Conservation (phyloP, 139 green algal genomes). For the Pseudopediastrum boryanum region DNA sequence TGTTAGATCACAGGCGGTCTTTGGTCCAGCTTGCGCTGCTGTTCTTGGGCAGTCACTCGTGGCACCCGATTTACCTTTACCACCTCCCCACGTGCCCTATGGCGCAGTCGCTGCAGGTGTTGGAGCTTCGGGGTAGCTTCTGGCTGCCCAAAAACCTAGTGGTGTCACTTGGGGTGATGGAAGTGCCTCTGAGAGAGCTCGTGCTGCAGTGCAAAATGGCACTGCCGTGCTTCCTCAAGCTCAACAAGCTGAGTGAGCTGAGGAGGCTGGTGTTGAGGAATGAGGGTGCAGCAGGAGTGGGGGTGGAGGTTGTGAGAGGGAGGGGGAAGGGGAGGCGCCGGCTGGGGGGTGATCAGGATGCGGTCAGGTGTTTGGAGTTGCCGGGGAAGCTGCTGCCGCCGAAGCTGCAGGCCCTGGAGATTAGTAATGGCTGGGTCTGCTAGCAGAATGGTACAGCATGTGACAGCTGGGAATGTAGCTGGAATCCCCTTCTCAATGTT, state of each 20-base stretch:
- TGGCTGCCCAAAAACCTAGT: conserved; percentile 34
- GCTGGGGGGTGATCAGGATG: too few species aligned
- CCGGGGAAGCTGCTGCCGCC: conserved; percentile 26
- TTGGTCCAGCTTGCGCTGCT: conserved; percentile 6
- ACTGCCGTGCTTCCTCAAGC: neutral
- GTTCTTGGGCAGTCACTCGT: conserved; percentile 11
- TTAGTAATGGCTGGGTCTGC: conserved; percentile 37
- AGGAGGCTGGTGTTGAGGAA: conserved; percentile 24
- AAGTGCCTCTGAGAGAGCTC: conserved; percentile 16
- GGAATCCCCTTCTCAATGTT: too few species aligned
- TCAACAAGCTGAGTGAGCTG: conserved; percentile 16
- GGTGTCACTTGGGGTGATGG: conserved; percentile 29
- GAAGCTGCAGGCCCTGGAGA: conserved; percentile 14
- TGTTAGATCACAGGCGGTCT: conserved; percentile 18
- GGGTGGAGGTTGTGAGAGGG: neutral
- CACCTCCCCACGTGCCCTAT: conserved; percentile 19
- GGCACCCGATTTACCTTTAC: conserved; percentile 24
- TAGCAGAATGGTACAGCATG: too few species aligned
- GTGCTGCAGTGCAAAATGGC: conserved; percentile 26
- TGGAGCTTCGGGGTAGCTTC: conserved; percentile 15
- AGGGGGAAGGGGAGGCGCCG: too few species aligned
- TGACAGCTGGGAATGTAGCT: too few species aligned
- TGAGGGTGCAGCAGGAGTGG: neutral
- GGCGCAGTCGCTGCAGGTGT: neutral
- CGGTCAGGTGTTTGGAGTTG: conserved; percentile 31